Conservation (phyloP, 2,329 filamentous ascomycete genomes). For the Fusarium pseudograminearum region DNA sequence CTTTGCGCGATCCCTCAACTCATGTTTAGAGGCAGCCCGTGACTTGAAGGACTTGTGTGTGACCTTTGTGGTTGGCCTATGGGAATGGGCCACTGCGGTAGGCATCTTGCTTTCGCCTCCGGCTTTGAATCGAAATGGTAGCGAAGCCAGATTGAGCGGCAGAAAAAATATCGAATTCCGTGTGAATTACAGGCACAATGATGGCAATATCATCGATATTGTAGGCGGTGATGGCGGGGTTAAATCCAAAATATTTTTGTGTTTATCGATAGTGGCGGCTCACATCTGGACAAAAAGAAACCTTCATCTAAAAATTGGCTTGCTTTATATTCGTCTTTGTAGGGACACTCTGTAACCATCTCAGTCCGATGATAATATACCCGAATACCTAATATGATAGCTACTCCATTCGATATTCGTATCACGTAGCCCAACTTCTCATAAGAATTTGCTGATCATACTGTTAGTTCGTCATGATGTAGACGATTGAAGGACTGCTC, state of each 20-base stretch:
- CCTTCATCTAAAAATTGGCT: not conserved
- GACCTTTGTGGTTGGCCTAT: conserved; percentile 91
- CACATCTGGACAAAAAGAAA: conserved; percentile 11
- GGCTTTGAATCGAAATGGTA: conserved; percentile 91
- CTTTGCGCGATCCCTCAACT: conserved; percentile 86
- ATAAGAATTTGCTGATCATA: too few species aligned
- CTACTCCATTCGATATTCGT: too few species aligned
- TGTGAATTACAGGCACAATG: conserved; percentile 28
- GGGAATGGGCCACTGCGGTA: conserved; percentile 79
- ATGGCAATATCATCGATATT: conserved; percentile 48
- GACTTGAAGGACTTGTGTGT: conserved; percentile 93
- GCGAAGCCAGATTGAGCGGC: conserved; percentile 69
- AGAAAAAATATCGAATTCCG: conserved; percentile 20
- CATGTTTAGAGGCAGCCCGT: conserved; percentile 87
- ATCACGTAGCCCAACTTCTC: too few species aligned
- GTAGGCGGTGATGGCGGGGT: conserved; percentile 53
- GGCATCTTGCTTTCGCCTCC: conserved; percentile 81
- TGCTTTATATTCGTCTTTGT: not conserved
- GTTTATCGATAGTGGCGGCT: conserved; percentile 52
- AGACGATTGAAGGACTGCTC: not conserved
- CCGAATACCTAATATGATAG: too few species aligned
- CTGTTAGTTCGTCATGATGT: not conserved
- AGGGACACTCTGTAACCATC: too few species aligned
- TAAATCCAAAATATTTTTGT: conserved; percentile 56
- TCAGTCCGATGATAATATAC: too few species aligned